phyloP scores from a whole-genome alignment of 2,329 filamentous ascomycete species.

The Penicillium sp. region DNA sequence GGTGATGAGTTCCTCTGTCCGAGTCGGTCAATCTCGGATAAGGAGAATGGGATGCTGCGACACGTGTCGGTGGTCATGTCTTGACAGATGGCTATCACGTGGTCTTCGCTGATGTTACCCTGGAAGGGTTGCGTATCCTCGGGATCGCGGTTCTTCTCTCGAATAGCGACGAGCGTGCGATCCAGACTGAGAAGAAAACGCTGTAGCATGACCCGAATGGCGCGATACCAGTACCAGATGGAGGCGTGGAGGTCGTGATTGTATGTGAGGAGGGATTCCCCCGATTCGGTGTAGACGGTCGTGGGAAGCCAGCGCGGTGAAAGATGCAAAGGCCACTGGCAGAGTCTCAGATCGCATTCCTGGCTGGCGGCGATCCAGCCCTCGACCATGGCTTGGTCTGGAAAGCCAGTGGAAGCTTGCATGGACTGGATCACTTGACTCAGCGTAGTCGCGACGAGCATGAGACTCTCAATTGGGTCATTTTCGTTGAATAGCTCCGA shows the following conservation, averaged over 20 bases:
- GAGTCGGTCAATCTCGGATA: conserved; percentile 29
- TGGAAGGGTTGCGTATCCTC: conserved; percentile 3
- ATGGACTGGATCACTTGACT: conserved; percentile 24
- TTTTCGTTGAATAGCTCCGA: conserved; percentile 22
- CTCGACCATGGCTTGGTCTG: conserved; percentile 15
- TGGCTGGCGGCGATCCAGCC: conserved; percentile 21
- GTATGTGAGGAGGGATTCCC: conserved; percentile 30
- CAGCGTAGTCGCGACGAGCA: conserved; percentile 27
- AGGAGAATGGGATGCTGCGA: conserved; percentile 29
- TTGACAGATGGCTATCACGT: conserved; percentile 20
- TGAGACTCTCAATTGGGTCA: conserved; percentile 28
- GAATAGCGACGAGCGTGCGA: conserved; percentile 12
- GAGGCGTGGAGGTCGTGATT: conserved; percentile 22
- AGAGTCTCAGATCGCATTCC: conserved; percentile 25
- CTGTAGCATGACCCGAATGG: conserved; percentile 30
- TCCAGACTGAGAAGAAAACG: conserved; percentile 24
- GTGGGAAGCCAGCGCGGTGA: conserved; percentile 32
- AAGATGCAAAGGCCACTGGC: conserved; percentile 26
- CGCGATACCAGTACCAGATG: conserved; percentile 35
- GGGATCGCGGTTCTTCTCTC: conserved; percentile 5
- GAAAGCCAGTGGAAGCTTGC: conserved; percentile 11
- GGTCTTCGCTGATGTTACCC: conserved; percentile 7
- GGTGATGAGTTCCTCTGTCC: conserved; percentile 20
- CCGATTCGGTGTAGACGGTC: conserved; percentile 24
- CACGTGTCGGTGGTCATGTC: conserved; percentile 33